Evolutionary conservation across 192 early-diverging fungal genomes (phyloP).

Genomic region (Kickxella alabastrina): DNA sequence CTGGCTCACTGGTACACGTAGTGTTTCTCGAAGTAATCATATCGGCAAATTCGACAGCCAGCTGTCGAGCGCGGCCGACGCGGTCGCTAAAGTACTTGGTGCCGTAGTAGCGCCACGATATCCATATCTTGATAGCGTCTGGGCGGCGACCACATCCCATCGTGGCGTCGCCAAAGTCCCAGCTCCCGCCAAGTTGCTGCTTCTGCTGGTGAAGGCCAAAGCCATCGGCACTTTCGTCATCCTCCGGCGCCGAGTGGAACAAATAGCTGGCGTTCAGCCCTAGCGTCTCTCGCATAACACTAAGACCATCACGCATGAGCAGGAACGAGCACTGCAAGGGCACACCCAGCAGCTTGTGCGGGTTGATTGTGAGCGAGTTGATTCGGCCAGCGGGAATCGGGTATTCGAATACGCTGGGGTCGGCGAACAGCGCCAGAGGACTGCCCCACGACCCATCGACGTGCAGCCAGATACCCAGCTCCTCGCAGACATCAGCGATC

Average conservation of each 20-base stretch:
- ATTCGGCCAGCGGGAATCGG: conserved; percentile 21
- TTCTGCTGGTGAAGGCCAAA: too few species aligned
- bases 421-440: conserved; percentile 59
- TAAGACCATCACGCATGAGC: conserved; percentile 53
- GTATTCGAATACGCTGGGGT: conserved; percentile 23
- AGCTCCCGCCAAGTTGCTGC: conserved; percentile 34
- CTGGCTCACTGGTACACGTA: conserved; percentile 7
- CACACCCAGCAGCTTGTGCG: conserved; percentile 78
- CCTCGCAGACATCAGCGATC: conserved; percentile 58
- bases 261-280: conserved; percentile 64
- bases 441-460: conserved; percentile 81
- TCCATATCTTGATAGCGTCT: conserved; percentile 75
- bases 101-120: conserved; percentile 75
- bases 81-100: conserved; percentile 55
- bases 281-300: conserved; percentile 59
- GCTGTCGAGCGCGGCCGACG: conserved; percentile 57
- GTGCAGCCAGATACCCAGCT: conserved; percentile 68
- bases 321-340: conserved; percentile 77
- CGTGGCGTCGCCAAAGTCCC: conserved; percentile 73
- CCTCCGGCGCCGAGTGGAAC: conserved; percentile 49
- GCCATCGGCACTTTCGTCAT: too few species aligned
- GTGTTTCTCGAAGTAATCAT: conserved; percentile 24
- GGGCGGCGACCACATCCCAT: conserved; percentile 76
- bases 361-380: conserved; percentile 71
- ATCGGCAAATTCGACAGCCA: conserved; percentile 50